Base-by-base conservation (phyloP, 352 stramenopile species). In the Globisporangium ultimum region DNA sequence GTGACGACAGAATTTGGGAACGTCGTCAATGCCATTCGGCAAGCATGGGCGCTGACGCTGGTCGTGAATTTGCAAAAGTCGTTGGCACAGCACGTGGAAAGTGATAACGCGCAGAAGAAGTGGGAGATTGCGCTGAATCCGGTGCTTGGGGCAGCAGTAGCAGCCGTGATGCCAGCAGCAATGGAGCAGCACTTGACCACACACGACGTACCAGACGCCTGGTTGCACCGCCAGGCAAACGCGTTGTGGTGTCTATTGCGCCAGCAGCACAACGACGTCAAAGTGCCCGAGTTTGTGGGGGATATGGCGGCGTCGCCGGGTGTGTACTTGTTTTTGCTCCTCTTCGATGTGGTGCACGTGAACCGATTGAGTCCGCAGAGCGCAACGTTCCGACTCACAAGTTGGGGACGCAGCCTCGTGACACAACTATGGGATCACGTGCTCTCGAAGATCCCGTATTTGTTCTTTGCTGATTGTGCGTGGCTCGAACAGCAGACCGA, bases 381-480 rank as follows among this genome's bases (percentile, higher is more conserved):
- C 7, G 75, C 63, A 3, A 70, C 40, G 1, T 83, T 84, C 34
- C 69, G 70, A 3, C 54, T 87, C 14, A 89, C 79, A 63, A 43
- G 47, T 12, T 76, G 79, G n/a, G 80, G 80, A 15, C 57, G 50
- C 4, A 69, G 70, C 22, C 13, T 78, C 17, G n/a, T 86, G 48
- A 51, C 58, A 9, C 55, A 74, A 13, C 59, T 89, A 9, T 89
- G 79, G 79, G 61, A 74, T 17, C 47, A 68, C 7, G 55, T 72
- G 32, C 66, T 89, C 8, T 73, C 72, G 50, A 78, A 74, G 58
- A 41, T 89, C 11, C 75, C 75, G 56, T 80, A 84, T 32, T 50
- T 78, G 32, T 74, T 87, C 56, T 84, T 86, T 20, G 63, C 72
- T 8, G 80, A 89, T n/a, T 89, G 77, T 59, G 67, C 68, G n/a